These are phyloP conservation scores for Blechomonas ayalai DNA, from an alignment of 208 protist species.

Conservation along the genomic window DNA sequence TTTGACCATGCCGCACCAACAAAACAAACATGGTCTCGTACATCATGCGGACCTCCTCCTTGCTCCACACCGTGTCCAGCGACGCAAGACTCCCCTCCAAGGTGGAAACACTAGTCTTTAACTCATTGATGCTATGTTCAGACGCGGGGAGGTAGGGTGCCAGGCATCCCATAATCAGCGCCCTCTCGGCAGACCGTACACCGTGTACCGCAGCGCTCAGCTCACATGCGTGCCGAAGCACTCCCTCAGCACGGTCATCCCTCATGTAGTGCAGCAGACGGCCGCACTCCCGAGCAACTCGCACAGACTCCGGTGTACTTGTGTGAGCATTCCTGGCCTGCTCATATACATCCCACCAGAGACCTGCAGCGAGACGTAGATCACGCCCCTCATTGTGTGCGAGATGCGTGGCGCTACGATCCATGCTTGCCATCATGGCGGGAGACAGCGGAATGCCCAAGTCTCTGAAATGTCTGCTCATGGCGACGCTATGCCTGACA, in stretches of 20 bases:
- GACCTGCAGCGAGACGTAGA: conserved; percentile 41
- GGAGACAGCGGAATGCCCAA: conserved; percentile 15
- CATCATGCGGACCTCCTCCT: conserved; percentile 71
- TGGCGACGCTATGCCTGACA: conserved; percentile 63
- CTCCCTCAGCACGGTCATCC: conserved; percentile 29
- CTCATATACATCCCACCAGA: conserved; percentile 47
- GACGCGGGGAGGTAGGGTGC: conserved; percentile 49
- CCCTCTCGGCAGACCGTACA: conserved; percentile 37
- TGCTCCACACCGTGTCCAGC: conserved; percentile 50
- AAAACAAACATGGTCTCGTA: conserved; percentile 71
- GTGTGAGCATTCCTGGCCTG: conserved; percentile 1
- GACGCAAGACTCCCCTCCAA: conserved; percentile 39
- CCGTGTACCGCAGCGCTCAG: conserved; percentile 35
- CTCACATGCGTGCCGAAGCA: conserved; percentile 41
- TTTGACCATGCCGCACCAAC: conserved; percentile 61
- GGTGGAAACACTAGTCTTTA: conserved; percentile 17
- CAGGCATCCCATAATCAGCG: conserved; percentile 66
- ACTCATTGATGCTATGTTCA: conserved; percentile 10
- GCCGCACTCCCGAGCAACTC: conserved; percentile 63
- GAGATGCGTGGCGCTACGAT: conserved; percentile 63
- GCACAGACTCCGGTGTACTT: conserved; percentile 26
- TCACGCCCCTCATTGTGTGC: conserved; percentile 54
- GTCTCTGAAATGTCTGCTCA: conserved; percentile 17
- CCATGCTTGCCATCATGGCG: conserved; percentile 34
- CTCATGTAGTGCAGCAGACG: conserved; percentile 70